Conservation (phyloP, 2,329 filamentous ascomycete genomes). For the Sporothrix inflata region DNA sequence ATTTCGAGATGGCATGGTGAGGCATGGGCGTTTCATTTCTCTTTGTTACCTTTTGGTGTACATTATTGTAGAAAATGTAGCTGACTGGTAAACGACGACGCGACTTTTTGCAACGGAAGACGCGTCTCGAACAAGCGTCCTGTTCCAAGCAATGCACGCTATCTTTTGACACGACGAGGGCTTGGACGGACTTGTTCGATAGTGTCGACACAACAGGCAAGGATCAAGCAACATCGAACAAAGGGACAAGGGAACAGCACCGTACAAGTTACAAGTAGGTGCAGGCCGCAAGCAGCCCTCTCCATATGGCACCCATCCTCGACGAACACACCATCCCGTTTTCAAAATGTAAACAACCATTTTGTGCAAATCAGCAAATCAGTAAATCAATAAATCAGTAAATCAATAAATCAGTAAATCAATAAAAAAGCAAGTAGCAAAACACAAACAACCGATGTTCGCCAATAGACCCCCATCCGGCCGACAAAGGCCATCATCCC, state of each 20-base stretch:
- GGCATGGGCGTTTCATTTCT: neutral
- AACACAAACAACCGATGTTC: neutral
- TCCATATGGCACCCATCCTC: neutral
- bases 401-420: neutral
- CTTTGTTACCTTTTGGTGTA: neutral
- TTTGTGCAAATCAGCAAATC: neutral
- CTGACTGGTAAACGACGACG: neutral
- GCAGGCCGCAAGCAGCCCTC: neutral
- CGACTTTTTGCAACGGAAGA: neutral
- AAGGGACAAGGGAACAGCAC: neutral
- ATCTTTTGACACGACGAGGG: neutral
- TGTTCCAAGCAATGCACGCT: constrained; percentile 2
- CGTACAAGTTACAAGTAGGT: no score
- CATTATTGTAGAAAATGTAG: constrained; percentile 6
- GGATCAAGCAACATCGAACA: constrained; percentile 4
- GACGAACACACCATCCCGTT: neutral
- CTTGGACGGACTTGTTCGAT: neutral
- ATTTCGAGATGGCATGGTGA: neutral
- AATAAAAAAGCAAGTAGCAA: neutral
- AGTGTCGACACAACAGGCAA: neutral
- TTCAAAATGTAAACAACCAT: constrained; percentile 2
- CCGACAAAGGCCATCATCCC: constrained; percentile 12
- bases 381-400: neutral
- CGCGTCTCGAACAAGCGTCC: neutral
- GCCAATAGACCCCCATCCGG: neutral